Base-by-base conservation (phyloP, 495 filamentous ascomycete genomes). In the Lasiosphaeris hirsuta region DNA sequence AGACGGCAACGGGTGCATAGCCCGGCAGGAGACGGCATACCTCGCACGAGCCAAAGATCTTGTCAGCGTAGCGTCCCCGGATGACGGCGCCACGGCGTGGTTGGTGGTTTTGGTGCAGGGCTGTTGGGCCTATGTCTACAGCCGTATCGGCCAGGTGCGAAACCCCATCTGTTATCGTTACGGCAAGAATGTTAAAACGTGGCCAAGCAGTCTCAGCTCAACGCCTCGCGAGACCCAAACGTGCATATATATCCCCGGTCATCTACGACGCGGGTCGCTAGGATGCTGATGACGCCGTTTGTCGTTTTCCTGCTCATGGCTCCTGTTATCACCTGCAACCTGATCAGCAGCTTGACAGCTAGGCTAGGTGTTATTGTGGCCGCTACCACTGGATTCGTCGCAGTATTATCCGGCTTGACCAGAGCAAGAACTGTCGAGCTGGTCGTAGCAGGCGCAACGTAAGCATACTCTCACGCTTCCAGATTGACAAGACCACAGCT, bases 11-110 rank as follows among this genome's bases (percentile, higher is more conserved):
- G 57, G 55, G 38, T 52, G 56, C 33, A 11, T 76, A 15, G 59
- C 61, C 38, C 54, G 59, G n/a, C 48, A 61, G 5, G 72, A 76
- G 46, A 68, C 63, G 15, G 56, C 44, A 30, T 74, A 68, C 49
- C 60, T 76, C 5, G 37, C 35, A 8, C 45, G n/a, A 36, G 8
- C 61, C n/a, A 10, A 44, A 14, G 63, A 72, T 7, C 58, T 72
- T 19, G 41, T 70, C 7, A 62, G 17, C 19, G 35, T 74, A 36
- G 23, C 52, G 9, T 46, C 52, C 10, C 23, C 23, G 9, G 39
- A 34, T 10, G 41, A 55, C 52, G 42, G 42, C 6, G 42, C 42
- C 42, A 36, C 41, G 41, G 14, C 10, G 5, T 15, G 23, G 23
- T 35, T 55, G 10, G 40, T 10, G 5, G 19, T 8, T 3, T 46